Percentiles rank a stretch among this genome's conserved stretches.
Evolutionary conservation across 129 eudicot species (phyloP).

Genomic region (Flaveria robusta): DNA sequence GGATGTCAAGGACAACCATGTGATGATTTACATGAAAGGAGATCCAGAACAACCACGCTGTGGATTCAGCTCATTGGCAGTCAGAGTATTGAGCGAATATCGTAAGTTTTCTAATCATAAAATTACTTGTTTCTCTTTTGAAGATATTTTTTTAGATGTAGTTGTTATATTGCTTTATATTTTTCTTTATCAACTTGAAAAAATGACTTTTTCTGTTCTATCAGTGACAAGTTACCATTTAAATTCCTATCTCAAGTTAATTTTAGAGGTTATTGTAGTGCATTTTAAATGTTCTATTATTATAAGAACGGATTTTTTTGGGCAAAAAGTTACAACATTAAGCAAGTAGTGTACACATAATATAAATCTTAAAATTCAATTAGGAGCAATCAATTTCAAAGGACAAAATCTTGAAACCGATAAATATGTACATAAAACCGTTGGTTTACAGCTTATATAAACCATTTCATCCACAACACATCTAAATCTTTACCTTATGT

Average conservation of each 20-base stretch:
- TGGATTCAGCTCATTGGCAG: constrained; percentile 98
- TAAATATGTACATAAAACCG: neutral
- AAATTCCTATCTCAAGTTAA: no score
- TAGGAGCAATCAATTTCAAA: neutral
- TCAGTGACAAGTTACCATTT: no score
- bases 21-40: constrained; percentile 99
- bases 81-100: constrained; percentile 81
- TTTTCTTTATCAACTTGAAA: neutral
- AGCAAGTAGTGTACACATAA: neutral
- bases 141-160: neutral
- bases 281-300: neutral
- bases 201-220: neutral
- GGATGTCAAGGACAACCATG: constrained; percentile 92
- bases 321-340: neutral
- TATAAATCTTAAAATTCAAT: neutral
- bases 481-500: neutral
- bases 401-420: neutral
- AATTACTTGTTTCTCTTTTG: neutral
- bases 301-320: neutral
- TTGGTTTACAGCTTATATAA: neutral
- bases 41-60: constrained; percentile 91
- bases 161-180: neutral
- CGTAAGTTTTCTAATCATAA: constrained; percentile 49
- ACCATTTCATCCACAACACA: no score
- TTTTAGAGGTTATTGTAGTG: neutral